A percentile compares a stretch with the other conserved stretches of the same genome.
Evolutionary conservation across 2,329 filamentous ascomycete species (phyloP).

Genomic region (Scedosporium dehoogii): DNA sequence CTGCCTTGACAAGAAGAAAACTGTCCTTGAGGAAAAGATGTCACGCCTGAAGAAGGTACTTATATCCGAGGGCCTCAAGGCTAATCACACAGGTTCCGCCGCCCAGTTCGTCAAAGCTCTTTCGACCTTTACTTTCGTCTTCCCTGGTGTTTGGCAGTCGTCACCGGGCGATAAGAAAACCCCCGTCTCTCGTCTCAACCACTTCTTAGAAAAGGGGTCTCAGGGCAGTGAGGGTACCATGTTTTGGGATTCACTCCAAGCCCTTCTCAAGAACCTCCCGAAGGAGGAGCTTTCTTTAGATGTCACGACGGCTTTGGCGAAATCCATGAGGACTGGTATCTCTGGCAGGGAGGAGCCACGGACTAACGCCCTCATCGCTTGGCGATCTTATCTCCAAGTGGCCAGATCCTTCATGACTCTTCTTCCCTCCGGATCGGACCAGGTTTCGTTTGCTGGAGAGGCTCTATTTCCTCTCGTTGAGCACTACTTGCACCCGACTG

Average conservation of each 20-base stretch:
- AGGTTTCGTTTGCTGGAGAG: slow-evolving; percentile 34
- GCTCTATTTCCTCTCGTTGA: slow-evolving; percentile 44
- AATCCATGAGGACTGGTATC: slow-evolving; percentile 61
- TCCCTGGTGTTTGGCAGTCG: slow-evolving; percentile 59
- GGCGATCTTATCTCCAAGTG: slow-evolving; percentile 63
- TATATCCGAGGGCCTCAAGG: slow-evolving; percentile 63
- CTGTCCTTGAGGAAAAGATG: slow-evolving; percentile 22
- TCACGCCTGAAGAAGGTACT: slow-evolving; percentile 47
- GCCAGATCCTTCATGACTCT: slow-evolving; percentile 41
- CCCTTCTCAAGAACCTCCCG: slow-evolving; percentile 53
- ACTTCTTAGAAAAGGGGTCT: slow-evolving; percentile 75
- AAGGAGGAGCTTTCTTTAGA: slow-evolving; percentile 30
- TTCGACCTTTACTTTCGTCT: slow-evolving; percentile 50
- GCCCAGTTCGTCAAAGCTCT: slow-evolving; percentile 61
- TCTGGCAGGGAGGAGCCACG: slow-evolving; percentile 64
- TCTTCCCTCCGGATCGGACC: slow-evolving; percentile 32
- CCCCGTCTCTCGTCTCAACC: slow-evolving; percentile 46
- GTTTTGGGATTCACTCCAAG: slow-evolving; percentile 63
- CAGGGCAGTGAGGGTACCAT: slow-evolving; percentile 55
- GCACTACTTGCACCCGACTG: slow-evolving; percentile 40
- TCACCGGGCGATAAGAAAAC: slow-evolving; percentile 37
- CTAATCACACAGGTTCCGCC: slow-evolving; percentile 64
- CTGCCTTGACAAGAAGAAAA: slow-evolving; percentile 23
- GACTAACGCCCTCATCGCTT: slow-evolving; percentile 57
- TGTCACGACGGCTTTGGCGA: slow-evolving; percentile 51